Evolutionary conservation across 2,329 filamentous ascomycete genomes (phyloP), one percentile per base, ranked within the genome.

Genomic region (Paecilomyces dactylethromorphus): DNA sequence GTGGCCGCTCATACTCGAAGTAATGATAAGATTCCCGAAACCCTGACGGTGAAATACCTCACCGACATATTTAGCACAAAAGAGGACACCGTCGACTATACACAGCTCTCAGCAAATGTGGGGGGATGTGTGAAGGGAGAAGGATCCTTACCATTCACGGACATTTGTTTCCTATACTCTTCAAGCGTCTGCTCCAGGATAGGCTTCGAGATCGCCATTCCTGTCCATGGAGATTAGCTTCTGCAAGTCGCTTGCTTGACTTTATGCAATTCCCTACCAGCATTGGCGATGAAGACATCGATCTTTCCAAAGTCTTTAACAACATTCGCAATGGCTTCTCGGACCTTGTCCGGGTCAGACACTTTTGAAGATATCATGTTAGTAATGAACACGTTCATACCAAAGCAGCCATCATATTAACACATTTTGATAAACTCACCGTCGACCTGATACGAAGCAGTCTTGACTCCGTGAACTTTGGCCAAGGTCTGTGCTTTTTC

Each of bases 31-130:
- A 67, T 82, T 85, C 24, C 87, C 87, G 31, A 78, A 74, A 74
- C 84, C 84, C 69, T 90, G 86, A 24, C 84, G 77, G 35, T 84
- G 76, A 76, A 86, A 91, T 68, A 88, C 83, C 58, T 79, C 75
- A 3, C 84, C 88, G 0, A 86, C 87, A 0, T 83, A 84, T 66
- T 82, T 82, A 18, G 87, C 87, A 68, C 84, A 88, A 80, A 87
- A 91, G 31, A 55, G 26, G 5, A 55, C 54, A 1, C 54, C 54
- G 29, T 55, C 54, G 29, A 55, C 54, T 55, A 33, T 8, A 21
- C 5, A 3, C n/a, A 5, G 8, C 15, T 15, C 39, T 24, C 24
- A 55, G 13, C 24, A 33, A 10, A 24, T 55, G 13, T 2, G 33
- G 10, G 12, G 15, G 22, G 1, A 24, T n/a, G 21, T 22, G 65